Evolutionary conservation across 1,139 yeast species (phyloP), one percentile per base, ranked within the genome.

Genomic region (Geotrichum citri-aurantii): DNA sequence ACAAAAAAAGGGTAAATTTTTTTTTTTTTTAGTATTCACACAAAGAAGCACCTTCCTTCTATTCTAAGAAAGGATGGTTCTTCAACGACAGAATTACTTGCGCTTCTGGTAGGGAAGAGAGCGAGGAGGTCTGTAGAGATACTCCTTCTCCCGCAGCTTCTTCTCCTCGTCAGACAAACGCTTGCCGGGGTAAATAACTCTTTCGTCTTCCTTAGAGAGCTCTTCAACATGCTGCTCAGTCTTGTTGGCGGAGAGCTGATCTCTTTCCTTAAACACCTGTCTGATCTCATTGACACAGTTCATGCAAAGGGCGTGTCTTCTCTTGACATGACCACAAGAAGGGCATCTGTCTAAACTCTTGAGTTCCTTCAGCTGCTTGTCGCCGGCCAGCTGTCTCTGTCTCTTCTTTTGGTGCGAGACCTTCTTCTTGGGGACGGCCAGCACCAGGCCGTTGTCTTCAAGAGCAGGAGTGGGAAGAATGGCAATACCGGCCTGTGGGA

Each of bases 401-500:
- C 98, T 84, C 70, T 89, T 87, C 74, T 90, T 88, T 75, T 84
- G 83, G 71, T 89, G 88, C 8, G 98, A 90, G 12, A 84, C 84
- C 74, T 90, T 91, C 82, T 92, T 91, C 78, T 93, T 93, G 59
- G 99, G 98, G 2, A 85, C 97, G 1, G 99, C 98, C 64, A 78
- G 78, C 61, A 89, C 77, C 46, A 89, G 81, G 24, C 96, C 96
- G 65, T 83, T 79, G 66, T 65, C 63, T 27, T 56, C 58, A 26
- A 46, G 52, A 5, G 56, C 26, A 19, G 60, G 58, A n/a, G 60
- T 55, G 23, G 60, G 59, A 47, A 56, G 40, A 14, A 55, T 26
- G 10, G 59, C 31, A 44, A 57, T 54, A 12, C 59, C 59, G 19
- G 52, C 59, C 11, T 37, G 57, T 17, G 56, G 49, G 19, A 50